Base-by-base conservation (phyloP, 768 basidiomycete species). In the Butyriboletus loyo region DNA sequence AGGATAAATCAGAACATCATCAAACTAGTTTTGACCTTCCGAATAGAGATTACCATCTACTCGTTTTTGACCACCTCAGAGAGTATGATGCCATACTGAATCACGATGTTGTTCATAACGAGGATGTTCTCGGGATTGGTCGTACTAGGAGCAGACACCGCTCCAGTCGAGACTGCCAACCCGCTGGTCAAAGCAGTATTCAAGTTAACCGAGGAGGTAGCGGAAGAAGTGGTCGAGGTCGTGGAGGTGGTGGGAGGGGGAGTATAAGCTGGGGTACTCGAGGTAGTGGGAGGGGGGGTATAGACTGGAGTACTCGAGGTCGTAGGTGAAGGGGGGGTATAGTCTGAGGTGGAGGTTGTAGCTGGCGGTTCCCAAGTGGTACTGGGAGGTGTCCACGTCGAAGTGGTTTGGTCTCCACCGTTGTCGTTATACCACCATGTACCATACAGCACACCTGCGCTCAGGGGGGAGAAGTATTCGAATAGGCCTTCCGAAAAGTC, bases 401-500 rank as follows among this genome's bases (percentile, higher is more conserved):
- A 46, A 45, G 56, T 35, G 51, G 52, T 30, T 31, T 49, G 42
- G 38, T 11, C 59, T 45, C 56, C 58, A 19, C 57, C 57, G 45
- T 63, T 79, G 49, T 71, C 76, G 52, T 68, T 70, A 72, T 73
- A 85, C 55, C 65, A 75, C 89, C 89, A 92, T 7, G 65, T 59
- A 44, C 83, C 86, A 55, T 77, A 77, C 46, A 91, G 60, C 6
- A 86, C 78, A 38, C 89, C 89, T 2, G 37, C 65, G 35, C 61
- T 61, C 41, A 73, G 59, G 19, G 60, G 9, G 4, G 78, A 81
- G 61, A 92, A 88, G 75, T 72, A 79, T 27, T 69, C 52, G 70
- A 92, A 92, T 42, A 92, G 76, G 47, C 84, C 83, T 14, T 69
- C 61, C 25, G 84, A 83, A 50, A 91, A 73, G 71, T 92, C 90